Conservation (phyloP, 2,329 filamentous ascomycete genomes). For the Colletotrichum gloeosporioides region DNA sequence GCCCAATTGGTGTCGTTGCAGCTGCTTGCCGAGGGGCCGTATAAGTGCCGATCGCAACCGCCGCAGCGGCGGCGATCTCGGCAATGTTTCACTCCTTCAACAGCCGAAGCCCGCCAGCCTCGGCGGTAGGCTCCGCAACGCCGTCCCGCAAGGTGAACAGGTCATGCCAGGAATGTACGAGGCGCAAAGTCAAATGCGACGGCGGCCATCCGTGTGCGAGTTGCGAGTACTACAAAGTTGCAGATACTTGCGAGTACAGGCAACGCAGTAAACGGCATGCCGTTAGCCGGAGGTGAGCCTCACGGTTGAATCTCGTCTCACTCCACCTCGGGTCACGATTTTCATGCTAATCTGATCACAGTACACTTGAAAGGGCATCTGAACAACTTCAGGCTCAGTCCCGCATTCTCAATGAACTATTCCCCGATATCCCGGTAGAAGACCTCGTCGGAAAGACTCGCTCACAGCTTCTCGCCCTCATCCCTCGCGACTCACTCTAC, state of each 20-base stretch:
- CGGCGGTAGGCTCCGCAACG: not conserved
- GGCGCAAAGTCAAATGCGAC: constrained; percentile 43
- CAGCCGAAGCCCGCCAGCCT: not conserved
- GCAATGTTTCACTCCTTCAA: constrained; percentile 19
- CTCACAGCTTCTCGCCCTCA: constrained; percentile 24
- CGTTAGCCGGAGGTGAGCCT: constrained; percentile 30
- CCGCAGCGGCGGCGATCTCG: not conserved
- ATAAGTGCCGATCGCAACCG: not conserved
- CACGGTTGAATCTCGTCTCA: not conserved
- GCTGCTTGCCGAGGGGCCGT: not conserved
- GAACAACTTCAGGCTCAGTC: constrained; percentile 28
- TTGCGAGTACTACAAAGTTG: constrained; percentile 37
- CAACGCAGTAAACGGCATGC: constrained; percentile 34
- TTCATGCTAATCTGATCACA: not conserved
- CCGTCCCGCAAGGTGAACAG: constrained; percentile 24
- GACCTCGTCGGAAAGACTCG: constrained; percentile 26
- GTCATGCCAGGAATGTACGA: constrained; percentile 31
- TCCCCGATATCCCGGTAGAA: constrained; percentile 22
- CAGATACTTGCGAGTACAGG: constrained; percentile 31
- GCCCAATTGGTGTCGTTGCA: not conserved
- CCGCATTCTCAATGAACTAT: constrained; percentile 26
- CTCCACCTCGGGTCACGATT: not conserved
- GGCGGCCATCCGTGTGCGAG: constrained; percentile 41
- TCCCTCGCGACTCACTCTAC: constrained; percentile 3
- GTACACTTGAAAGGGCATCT: constrained; percentile 29